Percentiles rank a stretch among this genome's conserved stretches.
Conservation (phyloP, 208 protist genomes). For the Leishmania arabica region DNA sequence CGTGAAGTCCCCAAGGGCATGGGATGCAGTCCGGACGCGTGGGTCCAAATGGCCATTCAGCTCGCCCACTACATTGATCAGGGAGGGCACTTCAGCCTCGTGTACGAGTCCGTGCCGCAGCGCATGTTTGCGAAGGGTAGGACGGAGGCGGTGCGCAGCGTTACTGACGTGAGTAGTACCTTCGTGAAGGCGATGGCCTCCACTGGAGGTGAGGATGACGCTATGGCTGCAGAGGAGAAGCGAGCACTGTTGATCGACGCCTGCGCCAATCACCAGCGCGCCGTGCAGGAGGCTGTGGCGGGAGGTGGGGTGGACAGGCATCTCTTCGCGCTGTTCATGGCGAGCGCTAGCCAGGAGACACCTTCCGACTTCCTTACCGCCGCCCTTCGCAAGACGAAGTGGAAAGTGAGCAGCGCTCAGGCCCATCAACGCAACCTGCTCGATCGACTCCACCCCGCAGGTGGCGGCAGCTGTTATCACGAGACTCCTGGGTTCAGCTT, state of each 20-base stretch:
- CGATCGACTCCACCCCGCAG: constrained; percentile 39
- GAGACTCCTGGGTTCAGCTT: constrained; percentile 83
- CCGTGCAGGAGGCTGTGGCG: constrained; percentile 58
- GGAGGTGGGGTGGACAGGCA: constrained; percentile 88
- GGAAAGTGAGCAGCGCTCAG: constrained; percentile 85
- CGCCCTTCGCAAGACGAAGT: constrained; percentile 62
- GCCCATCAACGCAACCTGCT: constrained; percentile 71
- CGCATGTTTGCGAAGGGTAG: constrained; percentile 69
- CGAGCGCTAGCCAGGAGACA: constrained; percentile 44
- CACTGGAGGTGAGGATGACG: constrained; percentile 15
- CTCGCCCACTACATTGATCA: constrained; percentile 81
- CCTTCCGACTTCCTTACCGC: constrained; percentile 69
- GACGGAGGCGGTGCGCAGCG: constrained; percentile 82
- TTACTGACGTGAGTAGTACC: constrained; percentile 41
- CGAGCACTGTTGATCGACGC: constrained; percentile 50
- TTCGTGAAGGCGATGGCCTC: constrained; percentile 63
- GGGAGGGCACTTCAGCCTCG: constrained; percentile 52
- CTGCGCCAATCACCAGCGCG: constrained; percentile 57
- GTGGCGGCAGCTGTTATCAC: constrained; percentile 30
- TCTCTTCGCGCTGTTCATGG: constrained; percentile 88
- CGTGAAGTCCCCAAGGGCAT: constrained; percentile 41
- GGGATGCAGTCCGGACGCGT: constrained; percentile 65
- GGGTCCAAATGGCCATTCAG: constrained; percentile 87
- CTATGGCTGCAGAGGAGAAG: constrained; percentile 25
- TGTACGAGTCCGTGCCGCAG: constrained; percentile 72